Evolutionary conservation across 306 rosid species (phyloP), one percentile per base, ranked within the genome.

Genomic region (Gastrolobium bilobum): DNA sequence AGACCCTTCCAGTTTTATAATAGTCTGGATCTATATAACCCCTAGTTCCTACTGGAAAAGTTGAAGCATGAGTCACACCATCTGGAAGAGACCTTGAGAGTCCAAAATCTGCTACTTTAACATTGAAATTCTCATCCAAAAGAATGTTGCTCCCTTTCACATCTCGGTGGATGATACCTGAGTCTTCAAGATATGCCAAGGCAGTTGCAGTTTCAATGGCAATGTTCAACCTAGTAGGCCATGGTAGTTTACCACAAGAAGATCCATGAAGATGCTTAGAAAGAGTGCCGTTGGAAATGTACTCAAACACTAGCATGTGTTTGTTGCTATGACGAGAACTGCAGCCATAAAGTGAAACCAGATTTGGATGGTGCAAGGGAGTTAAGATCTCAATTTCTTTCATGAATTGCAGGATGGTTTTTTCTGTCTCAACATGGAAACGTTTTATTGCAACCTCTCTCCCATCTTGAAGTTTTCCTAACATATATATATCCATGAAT

Each of bases 51-150:
- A 15, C 74, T 5, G 84, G 79, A 42, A 15, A 5, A 5, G 84
- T 66, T 5, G 84, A 67, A 38, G 34, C 81, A 8, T 74, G 84
- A 0, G 79, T 62, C 34, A 3, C 60, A 72, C 4, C 6, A 52
- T 29, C 62, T 1, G 97, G 97, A 59, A 90, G 84, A 73, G 47
- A 82, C 3, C 93, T 82, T n/a, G 92, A 88, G 15, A 88, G 82
- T 31, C 94, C 97, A 29, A 91, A 91, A 75, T 89, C 97, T 5
- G 90, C 90, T 50, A 91, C 92, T 82, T 86, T 91, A 26, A 84
- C 97, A 0, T 31, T 31, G 29, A 85, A 86, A 40, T 77, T 57
- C 31, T 83, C 56, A 81, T 88, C 91, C 9, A 89, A 81, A 66
- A 91, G 92, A 68, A 90, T 87, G 47, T 90, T 91, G 42, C 65